Percentiles rank a stretch among this genome's conserved stretches.
Evolutionary conservation across 495 filamentous ascomycete genomes (phyloP).

Genomic region (Penicilliopsis zonata): DNA sequence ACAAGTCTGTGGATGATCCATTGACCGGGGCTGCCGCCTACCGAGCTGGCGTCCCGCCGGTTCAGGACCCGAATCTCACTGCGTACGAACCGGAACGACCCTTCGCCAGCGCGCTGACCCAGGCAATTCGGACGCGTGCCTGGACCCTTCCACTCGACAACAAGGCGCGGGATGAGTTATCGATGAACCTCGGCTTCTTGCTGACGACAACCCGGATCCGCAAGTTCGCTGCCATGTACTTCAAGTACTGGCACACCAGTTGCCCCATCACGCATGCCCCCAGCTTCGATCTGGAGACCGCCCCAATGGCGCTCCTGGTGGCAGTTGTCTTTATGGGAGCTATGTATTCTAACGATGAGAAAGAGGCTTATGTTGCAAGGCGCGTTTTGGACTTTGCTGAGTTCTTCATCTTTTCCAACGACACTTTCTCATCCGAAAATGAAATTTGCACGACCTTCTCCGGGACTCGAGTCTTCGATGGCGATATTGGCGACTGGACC

Average conservation of each 20-base stretch:
- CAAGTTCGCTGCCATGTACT: slow-evolving; percentile 29
- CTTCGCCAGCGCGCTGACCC: slow-evolving; percentile 24
- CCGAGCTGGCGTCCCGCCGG: slow-evolving; percentile 5
- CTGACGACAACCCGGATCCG: slow-evolving; percentile 31
- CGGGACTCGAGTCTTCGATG: slow-evolving; percentile 9
- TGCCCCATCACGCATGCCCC: slow-evolving; percentile 29
- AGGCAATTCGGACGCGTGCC: slow-evolving; percentile 22
- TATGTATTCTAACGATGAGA: slow-evolving; percentile 31
- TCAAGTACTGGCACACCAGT: slow-evolving; percentile 35
- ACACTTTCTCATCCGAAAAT: slow-evolving; percentile 27
- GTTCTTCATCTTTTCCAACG: slow-evolving; percentile 30
- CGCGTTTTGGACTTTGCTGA: slow-evolving; percentile 35
- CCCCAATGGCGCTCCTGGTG: slow-evolving; percentile 24
- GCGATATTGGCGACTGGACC: slow-evolving; percentile 19
- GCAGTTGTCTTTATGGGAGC: slow-evolving; percentile 33
- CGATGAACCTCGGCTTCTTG: slow-evolving; percentile 23
- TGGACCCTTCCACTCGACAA: slow-evolving; percentile 25
- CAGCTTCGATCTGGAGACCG: slow-evolving; percentile 26
- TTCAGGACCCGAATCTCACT: slow-evolving; percentile 9
- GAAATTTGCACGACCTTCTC: slow-evolving; percentile 23
- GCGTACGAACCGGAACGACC: slow-evolving; percentile 23
- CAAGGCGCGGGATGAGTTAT: slow-evolving; percentile 29
- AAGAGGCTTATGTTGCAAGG: slow-evolving; percentile 25
- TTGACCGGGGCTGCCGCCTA: slow-evolving; percentile 12
- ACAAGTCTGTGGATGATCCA: slow-evolving; percentile 13